These are phyloP conservation scores for Phialophora chinensis DNA, from an alignment of 2,329 filamentous ascomycete species.

Conservation along the genomic window DNA sequence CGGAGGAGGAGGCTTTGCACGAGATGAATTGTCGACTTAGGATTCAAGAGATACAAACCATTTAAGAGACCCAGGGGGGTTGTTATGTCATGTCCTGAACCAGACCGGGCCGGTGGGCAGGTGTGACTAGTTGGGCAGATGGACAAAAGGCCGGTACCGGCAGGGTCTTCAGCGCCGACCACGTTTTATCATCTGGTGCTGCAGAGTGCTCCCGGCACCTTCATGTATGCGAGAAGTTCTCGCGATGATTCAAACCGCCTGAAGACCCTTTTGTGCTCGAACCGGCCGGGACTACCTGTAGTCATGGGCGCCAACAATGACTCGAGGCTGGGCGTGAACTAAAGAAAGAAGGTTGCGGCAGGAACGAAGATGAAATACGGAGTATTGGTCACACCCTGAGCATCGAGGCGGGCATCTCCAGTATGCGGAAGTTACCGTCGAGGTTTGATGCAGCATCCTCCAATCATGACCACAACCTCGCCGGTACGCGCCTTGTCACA, in stretches of 20 bases:
- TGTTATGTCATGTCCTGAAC: neutral
- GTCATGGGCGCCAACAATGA: too few species aligned
- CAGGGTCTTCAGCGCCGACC: too few species aligned
- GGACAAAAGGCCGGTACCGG: neutral
- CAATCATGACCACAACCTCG: neutral
- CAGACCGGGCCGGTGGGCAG: neutral
- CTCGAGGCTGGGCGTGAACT: neutral
- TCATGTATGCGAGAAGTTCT: too few species aligned
- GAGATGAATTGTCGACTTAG: neutral
- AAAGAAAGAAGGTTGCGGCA: neutral
- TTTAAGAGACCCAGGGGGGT: neutral
- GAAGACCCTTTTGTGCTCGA: too few species aligned
- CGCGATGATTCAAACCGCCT: too few species aligned
- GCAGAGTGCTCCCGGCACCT: too few species aligned
- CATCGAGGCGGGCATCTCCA: slow-evolving; percentile 17
- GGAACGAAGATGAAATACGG: neutral
- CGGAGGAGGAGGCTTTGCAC: neutral
- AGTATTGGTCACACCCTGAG: neutral
- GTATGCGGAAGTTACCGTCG: slow-evolving; percentile 14
- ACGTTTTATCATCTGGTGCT: too few species aligned
- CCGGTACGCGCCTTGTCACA: slow-evolving; percentile 10
- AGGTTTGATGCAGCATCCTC: neutral
- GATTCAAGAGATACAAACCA: neutral
- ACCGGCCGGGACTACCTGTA: too few species aligned
- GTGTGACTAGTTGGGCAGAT: neutral